These are phyloP conservation scores for Amborella trichopoda DNA, from an alignment of 164 flowering plant genomes.

Conservation along the genomic window DNA sequence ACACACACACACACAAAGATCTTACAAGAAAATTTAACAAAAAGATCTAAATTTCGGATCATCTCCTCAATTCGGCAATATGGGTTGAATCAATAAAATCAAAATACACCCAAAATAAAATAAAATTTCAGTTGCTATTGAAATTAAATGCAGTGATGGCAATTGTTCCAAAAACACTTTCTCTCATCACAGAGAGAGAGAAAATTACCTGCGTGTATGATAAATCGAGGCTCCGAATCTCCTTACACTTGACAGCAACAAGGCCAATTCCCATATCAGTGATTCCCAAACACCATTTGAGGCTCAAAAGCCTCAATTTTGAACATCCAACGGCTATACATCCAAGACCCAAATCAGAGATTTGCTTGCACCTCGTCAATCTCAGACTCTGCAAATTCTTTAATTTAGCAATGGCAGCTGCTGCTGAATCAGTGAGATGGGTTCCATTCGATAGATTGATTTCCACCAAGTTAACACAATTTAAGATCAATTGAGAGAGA, in stretches of 20 bases:
- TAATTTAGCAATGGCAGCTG: slow-evolving; percentile 55
- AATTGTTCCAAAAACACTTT: too few relatives aligned
- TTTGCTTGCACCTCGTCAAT: slow-evolving; percentile 62
- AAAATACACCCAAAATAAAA: neutral
- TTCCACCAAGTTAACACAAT: slow-evolving; percentile 46
- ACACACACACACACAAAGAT: too few relatives aligned
- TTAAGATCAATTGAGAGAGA: slow-evolving; percentile 27
- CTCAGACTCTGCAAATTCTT: slow-evolving; percentile 58
- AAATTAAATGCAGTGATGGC: neutral
- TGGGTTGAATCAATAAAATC: too few relatives aligned
- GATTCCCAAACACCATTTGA: slow-evolving; percentile 80
- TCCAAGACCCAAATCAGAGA: slow-evolving; percentile 81
- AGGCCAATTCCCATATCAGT: slow-evolving; percentile 78
- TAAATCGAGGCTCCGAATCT: slow-evolving; percentile 60
- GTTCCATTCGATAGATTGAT: slow-evolving; percentile 63
- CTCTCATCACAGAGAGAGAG: neutral
- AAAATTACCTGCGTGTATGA: slow-evolving; percentile 66
- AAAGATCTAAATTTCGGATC: too few relatives aligned
- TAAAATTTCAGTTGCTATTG: neutral
- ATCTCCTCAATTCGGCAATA: too few relatives aligned
- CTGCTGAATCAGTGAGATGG: slow-evolving; percentile 48
- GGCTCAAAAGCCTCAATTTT: slow-evolving; percentile 49
- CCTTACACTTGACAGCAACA: slow-evolving; percentile 71
- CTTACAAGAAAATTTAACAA: too few relatives aligned
- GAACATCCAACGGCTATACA: slow-evolving; percentile 84